These are phyloP conservation scores for Symbiodinium natans DNA, from an alignment of 73 alveolate genomes.

Conservation along the genomic window DNA sequence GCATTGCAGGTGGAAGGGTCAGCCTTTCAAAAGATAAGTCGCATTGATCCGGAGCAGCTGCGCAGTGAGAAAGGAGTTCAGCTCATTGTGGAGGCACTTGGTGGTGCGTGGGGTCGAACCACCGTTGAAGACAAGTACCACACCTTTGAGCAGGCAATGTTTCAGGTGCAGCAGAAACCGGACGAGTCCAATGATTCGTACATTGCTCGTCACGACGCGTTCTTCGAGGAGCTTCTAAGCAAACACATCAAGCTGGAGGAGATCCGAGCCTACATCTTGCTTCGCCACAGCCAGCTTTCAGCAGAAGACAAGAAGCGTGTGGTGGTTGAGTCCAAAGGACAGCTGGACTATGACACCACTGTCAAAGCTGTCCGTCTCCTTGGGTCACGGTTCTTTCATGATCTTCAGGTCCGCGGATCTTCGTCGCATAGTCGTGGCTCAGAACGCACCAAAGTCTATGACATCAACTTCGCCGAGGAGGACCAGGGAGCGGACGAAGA, in stretches of 20 bases:
- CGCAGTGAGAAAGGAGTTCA: background rate
- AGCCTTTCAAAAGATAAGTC: slow-evolving; percentile 2
- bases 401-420: background rate
- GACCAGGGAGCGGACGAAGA: background rate
- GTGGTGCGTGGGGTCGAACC: background rate
- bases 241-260: background rate
- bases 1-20: background rate
- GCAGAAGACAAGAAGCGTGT: background rate
- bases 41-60: background rate
- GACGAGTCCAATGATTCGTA: slow-evolving; percentile 15
- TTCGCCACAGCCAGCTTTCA: background rate
- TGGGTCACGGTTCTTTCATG: slow-evolving; percentile 28
- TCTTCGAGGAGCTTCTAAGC: slow-evolving; percentile 5
- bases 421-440: background rate
- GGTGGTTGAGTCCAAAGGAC: background rate
- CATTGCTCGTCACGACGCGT: background rate
- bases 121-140: background rate
- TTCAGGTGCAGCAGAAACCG: background rate
- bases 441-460: background rate
- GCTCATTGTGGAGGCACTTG: background rate
- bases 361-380: background rate
- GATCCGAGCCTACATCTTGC: slow-evolving; percentile 3
- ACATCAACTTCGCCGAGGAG: background rate
- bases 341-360: background rate
- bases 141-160: background rate